A percentile compares a stretch with the other conserved stretches of the same genome.
Conservation (phyloP, 352 stramenopile species). For the Phytophthora foliorum region DNA sequence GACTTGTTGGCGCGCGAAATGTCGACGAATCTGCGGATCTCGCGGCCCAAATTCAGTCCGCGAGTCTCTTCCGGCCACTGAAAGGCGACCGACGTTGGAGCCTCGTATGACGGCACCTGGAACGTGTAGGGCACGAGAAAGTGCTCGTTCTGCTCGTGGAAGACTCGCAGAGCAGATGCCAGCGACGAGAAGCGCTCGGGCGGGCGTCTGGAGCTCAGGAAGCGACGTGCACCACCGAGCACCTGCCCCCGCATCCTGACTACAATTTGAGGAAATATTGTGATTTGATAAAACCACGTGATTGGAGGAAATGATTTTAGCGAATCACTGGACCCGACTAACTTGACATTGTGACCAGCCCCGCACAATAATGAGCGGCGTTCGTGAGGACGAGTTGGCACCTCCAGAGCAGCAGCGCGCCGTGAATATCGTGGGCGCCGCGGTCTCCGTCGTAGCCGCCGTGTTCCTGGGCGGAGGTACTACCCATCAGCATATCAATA, state of each 20-base stretch:
- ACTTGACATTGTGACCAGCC: neutral
- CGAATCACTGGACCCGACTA: neutral
- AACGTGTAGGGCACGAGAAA: conserved; percentile 58
- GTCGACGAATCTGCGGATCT: conserved; percentile 41
- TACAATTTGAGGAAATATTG: neutral
- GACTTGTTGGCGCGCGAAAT: conserved; percentile 9
- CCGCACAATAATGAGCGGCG: conserved; percentile 19
- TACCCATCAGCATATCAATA: neutral
- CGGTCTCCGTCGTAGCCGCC: conserved; percentile 48
- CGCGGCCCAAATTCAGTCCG: conserved; percentile 50
- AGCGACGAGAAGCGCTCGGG: conserved; percentile 26
- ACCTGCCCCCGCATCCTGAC: conserved; percentile 9
- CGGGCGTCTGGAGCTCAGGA: conserved; percentile 28
- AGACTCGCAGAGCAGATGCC: conserved; percentile 42
- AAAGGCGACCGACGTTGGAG: neutral
- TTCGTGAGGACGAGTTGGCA: conserved; percentile 10
- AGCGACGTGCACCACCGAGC: conserved; percentile 15
- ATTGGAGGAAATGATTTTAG: neutral
- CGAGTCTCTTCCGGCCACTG: conserved; percentile 50
- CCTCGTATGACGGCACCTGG: conserved; percentile 31
- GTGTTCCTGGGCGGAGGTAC: conserved; percentile 57
- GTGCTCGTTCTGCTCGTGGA: conserved; percentile 49
- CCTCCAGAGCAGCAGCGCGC: conserved; percentile 21
- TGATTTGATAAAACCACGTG: neutral
- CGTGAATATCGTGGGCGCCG: conserved; percentile 33